Percentiles rank a stretch among this genome's conserved stretches.
Conservation (phyloP, 2,329 filamentous ascomycete genomes). For the Xylariales sp. region DNA sequence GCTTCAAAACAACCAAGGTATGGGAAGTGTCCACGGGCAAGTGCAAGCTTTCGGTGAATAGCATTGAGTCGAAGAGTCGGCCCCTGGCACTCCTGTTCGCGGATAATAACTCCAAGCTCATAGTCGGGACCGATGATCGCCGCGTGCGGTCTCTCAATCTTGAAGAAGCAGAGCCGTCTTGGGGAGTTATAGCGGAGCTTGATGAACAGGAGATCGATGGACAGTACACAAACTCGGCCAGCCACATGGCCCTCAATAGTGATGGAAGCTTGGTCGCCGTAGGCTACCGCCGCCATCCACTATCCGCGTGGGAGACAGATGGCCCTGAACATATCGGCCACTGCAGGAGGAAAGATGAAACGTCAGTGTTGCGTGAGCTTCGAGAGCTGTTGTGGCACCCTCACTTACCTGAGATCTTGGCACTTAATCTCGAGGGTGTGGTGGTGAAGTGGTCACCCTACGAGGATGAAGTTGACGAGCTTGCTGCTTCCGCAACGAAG, state of each 20-base stretch:
- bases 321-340: slow-evolving; percentile 19
- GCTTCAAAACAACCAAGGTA: slow-evolving; percentile 19
- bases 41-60: slow-evolving; percentile 16
- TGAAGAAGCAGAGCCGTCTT: no score
- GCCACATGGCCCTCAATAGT: slow-evolving; percentile 20
- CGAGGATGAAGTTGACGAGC: slow-evolving; percentile 19
- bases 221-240: slow-evolving; percentile 19
- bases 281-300: slow-evolving; percentile 23
- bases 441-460: slow-evolving; percentile 31
- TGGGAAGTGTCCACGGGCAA: slow-evolving; percentile 20
- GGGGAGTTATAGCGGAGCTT: no score
- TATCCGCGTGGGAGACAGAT: slow-evolving; percentile 24
- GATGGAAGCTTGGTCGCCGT: slow-evolving; percentile 22
- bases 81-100: slow-evolving; percentile 19
- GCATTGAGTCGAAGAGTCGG: slow-evolving; percentile 14
- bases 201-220: slow-evolving; percentile 18
- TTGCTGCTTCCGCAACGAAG: slow-evolving; percentile 13
- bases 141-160: no score
- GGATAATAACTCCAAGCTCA: slow-evolving; percentile 11
- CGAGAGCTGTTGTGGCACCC: slow-evolving; percentile 24
- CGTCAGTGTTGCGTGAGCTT: slow-evolving; percentile 15
- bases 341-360: slow-evolving; percentile 17
- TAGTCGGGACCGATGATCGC: slow-evolving; percentile 20
- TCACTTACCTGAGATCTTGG: slow-evolving; percentile 21
- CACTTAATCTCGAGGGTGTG: slow-evolving; percentile 24